phyloP scores from a whole-genome alignment of 2,329 filamentous ascomycete species.

The Epichloe gansuensis region DNA sequence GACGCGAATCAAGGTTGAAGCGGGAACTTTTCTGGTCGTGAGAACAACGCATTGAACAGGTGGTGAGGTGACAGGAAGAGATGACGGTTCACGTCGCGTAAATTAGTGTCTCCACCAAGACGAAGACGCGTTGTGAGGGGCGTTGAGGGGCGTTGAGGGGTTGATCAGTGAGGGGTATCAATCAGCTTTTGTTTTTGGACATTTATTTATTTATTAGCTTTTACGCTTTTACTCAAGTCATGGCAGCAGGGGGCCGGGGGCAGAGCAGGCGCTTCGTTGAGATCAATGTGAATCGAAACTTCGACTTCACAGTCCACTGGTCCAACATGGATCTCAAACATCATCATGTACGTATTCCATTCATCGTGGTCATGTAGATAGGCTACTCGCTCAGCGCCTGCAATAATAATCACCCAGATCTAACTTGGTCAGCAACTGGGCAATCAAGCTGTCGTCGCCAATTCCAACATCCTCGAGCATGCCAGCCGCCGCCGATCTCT shows the following conservation, averaged over 20 bases:
- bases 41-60: too few species aligned
- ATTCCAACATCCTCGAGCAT: conserved; percentile 21
- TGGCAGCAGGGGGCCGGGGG: too few species aligned
- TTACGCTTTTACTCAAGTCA: too few species aligned
- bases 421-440: conserved; percentile 54
- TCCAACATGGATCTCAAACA: too few species aligned
- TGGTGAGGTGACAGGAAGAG: not conserved
- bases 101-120: not conserved
- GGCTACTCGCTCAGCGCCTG: conserved; percentile 9
- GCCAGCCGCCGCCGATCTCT: not conserved
- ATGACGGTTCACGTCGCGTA: not conserved
- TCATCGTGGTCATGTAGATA: not conserved
- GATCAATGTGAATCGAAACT: too few species aligned
- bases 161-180: too few species aligned
- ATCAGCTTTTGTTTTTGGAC: too few species aligned
- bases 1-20: not conserved
- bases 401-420: conserved; percentile 60
- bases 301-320: too few species aligned
- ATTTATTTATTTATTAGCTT: not conserved
- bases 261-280: too few species aligned
- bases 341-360: not conserved
- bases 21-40: too few species aligned
- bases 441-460: conserved; percentile 46
- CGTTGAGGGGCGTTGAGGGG: not conserved
- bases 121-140: too few species aligned